Percentiles rank a stretch among this genome's conserved stretches.
Conservation (phyloP, 805 yeast genomes). For the Sugiyamaella lignohabitans region DNA sequence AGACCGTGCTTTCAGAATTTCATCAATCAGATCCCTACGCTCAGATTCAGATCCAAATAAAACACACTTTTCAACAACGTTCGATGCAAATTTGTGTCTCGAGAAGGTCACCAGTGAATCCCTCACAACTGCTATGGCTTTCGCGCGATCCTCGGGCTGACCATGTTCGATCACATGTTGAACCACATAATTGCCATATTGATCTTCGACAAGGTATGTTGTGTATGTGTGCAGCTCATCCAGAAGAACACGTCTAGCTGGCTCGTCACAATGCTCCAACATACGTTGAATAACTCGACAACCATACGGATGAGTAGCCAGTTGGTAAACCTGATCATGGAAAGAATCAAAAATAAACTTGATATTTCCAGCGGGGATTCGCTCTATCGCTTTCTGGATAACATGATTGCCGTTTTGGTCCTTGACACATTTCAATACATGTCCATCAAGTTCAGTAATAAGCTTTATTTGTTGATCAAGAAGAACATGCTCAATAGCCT, state of each 20-base stretch:
- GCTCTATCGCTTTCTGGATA: slow-evolving; percentile 88
- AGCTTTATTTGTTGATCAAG: slow-evolving; percentile 59
- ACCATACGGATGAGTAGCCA: slow-evolving; percentile 94
- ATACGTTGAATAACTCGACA: slow-evolving; percentile 94
- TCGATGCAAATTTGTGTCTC: slow-evolving; percentile 96
- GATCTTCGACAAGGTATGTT: slow-evolving; percentile 80
- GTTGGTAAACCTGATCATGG: slow-evolving; percentile 57
- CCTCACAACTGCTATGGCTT: slow-evolving; percentile 60
- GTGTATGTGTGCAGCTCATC: slow-evolving; percentile 66
- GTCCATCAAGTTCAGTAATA: slow-evolving; percentile 60
- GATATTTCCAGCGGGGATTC: slow-evolving; percentile 63
- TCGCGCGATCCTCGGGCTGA: slow-evolving; percentile 46
- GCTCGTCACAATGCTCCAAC: slow-evolving; percentile 64
- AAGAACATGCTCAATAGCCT: slow-evolving; percentile 72
- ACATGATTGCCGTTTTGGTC: slow-evolving; percentile 99
- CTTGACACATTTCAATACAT: slow-evolving; percentile 64
- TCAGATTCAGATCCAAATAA: slow-evolving; percentile 61
- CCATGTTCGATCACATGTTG: slow-evolving; percentile 91
- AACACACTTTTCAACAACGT: slow-evolving; percentile 93
- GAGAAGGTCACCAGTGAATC: slow-evolving; percentile 73
- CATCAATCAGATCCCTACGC: slow-evolving; percentile 54
- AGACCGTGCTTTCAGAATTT: slow-evolving; percentile 37
- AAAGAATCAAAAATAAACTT: slow-evolving; percentile 69
- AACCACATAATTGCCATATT: slow-evolving; percentile 95
- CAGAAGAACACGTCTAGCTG: slow-evolving; percentile 62